These are phyloP conservation scores for Aristolochia fimbriata DNA, from an alignment of 164 flowering plant species.

Conservation along the genomic window DNA sequence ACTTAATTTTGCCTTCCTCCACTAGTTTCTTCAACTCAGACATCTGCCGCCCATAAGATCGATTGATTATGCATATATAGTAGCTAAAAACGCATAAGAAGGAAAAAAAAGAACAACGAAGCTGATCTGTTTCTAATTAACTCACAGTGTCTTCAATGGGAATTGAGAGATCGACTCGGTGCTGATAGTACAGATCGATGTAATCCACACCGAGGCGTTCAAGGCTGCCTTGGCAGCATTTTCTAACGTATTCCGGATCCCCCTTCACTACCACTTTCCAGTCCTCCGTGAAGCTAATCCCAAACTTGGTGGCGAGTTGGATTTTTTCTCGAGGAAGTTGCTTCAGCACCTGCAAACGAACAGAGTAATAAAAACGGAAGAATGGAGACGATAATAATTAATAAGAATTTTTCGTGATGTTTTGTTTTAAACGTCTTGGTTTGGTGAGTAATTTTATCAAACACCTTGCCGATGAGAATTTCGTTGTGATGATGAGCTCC, in stretches of 20 bases:
- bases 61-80: too few relatives aligned
- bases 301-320: slow-evolving; percentile 19
- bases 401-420: background rate
- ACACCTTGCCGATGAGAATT: slow-evolving; percentile 14
- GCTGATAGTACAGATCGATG: slow-evolving; percentile 62
- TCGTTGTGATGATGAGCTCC: slow-evolving; percentile 29
- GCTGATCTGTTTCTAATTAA: background rate
- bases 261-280: slow-evolving; percentile 24
- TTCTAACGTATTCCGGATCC: slow-evolving; percentile 48
- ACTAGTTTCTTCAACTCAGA: slow-evolving; percentile 49
- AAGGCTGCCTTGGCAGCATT: slow-evolving; percentile 62
- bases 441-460: background rate
- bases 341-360: slow-evolving; percentile 15
- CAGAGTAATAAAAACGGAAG: background rate
- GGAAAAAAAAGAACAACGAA: background rate
- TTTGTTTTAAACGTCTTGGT: background rate
- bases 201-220: slow-evolving; percentile 54
- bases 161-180: slow-evolving; percentile 43
- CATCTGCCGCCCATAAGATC: slow-evolving; percentile 24
- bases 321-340: slow-evolving; percentile 15
- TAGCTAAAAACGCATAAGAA: too few relatives aligned
- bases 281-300: background rate
- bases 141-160: slow-evolving; percentile 64
- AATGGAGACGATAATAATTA: background rate
- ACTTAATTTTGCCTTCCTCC: slow-evolving; percentile 52